phyloP scores from a whole-genome alignment of 371 early-diverging fungal species.

The Lichtheimia corymbifera region DNA sequence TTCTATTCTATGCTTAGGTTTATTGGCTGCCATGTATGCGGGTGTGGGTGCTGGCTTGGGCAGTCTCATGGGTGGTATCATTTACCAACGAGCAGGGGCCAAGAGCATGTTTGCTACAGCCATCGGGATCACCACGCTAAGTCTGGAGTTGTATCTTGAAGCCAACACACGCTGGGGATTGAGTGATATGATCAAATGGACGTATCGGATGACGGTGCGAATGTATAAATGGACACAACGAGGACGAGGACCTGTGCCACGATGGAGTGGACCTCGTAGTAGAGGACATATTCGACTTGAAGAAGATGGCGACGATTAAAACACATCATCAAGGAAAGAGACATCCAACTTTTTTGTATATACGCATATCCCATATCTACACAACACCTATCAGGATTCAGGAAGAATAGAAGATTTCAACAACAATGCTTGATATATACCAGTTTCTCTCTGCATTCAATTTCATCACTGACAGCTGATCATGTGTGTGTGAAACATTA shows the following conservation, averaged over 20 bases:
- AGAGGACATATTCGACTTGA: constrained; percentile 40
- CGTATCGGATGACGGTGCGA: constrained; percentile 22
- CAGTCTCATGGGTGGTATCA: constrained; percentile 45
- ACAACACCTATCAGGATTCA: neutral
- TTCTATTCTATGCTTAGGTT: constrained; percentile 21
- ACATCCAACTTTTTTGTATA: neutral
- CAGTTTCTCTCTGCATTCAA: no score
- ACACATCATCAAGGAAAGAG: neutral
- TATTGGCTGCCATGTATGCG: constrained; percentile 56
- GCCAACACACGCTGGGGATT: constrained; percentile 49
- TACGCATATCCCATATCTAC: neutral
- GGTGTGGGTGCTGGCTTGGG: constrained; percentile 53
- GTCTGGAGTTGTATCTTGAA: constrained; percentile 48
- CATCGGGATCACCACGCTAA: constrained; percentile 35
- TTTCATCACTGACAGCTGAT: no score
- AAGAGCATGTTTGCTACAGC: constrained; percentile 50
- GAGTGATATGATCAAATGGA: constrained; percentile 31
- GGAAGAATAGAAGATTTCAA: neutral
- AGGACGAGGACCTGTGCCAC: constrained; percentile 45
- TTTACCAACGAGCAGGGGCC: constrained; percentile 46
- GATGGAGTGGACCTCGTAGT: constrained; percentile 44
- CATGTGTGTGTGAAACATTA: no score
- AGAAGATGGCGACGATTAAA: constrained; percentile 11
- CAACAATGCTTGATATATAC: no score
- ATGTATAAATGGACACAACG: constrained; percentile 38